phyloP scores from a whole-genome alignment of 202 grass and related monocot genomes.

The Setaria italica region DNA sequence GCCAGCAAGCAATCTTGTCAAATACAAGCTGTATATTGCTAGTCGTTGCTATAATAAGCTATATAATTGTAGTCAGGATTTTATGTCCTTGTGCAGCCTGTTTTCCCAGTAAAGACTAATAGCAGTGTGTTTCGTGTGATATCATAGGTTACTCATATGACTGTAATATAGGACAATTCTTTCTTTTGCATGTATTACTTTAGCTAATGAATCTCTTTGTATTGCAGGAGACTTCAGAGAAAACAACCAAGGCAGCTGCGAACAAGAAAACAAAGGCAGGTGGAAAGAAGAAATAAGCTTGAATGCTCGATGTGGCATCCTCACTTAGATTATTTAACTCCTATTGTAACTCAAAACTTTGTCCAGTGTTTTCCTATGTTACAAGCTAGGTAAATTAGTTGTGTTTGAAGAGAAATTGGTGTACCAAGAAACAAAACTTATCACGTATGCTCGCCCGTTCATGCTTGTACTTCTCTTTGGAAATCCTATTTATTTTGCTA shows the following conservation, averaged over 20 bases:
- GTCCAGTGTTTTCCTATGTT: neutral
- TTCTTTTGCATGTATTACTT: slow-evolving; percentile 13
- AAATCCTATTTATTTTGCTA: neutral
- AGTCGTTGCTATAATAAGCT: neutral
- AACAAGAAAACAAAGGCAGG: slow-evolving; percentile 74
- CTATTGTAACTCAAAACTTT: slow-evolving; percentile 23
- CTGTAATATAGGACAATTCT: neutral
- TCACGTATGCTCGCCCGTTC: neutral
- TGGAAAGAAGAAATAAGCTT: slow-evolving; percentile 68
- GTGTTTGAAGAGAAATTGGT: neutral
- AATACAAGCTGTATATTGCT: neutral
- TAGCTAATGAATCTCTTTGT: neutral
- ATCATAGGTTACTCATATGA: neutral
- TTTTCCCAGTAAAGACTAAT: neutral
- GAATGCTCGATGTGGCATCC: neutral
- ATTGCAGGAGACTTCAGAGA: slow-evolving; percentile 60
- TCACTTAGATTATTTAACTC: slow-evolving; percentile 25
- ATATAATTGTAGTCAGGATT: neutral
- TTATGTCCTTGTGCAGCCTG: neutral
- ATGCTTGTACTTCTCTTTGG: neutral
- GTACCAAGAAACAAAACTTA: neutral
- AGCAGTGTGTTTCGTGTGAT: neutral
- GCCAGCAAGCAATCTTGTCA: neutral
- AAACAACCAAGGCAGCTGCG: slow-evolving; percentile 48
- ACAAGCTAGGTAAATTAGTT: slow-evolving; percentile 36